These are phyloP conservation scores for Pseudocercospora fijiensis DNA, from an alignment of 2,329 filamentous ascomycete species.

Conservation along the genomic window DNA sequence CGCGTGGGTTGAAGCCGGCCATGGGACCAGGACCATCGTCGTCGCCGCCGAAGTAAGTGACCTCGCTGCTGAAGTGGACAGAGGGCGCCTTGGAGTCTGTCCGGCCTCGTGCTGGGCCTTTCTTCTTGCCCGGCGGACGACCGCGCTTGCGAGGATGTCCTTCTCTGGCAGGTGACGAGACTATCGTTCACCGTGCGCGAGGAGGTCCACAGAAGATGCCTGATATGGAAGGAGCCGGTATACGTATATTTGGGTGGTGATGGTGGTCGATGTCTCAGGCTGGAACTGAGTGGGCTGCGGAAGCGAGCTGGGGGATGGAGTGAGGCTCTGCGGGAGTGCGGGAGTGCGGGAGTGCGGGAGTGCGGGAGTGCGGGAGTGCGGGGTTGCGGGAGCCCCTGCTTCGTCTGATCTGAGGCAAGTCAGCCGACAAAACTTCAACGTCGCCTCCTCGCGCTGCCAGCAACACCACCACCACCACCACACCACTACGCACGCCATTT, in stretches of 20 bases:
- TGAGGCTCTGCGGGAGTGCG: conserved; percentile 12
- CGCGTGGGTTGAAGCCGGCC: conserved; percentile 29
- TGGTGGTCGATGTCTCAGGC: background rate
- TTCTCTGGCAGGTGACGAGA: background rate
- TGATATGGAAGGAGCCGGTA: background rate
- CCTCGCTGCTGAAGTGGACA: background rate
- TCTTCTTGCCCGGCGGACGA: background rate
- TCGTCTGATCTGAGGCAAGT: background rate
- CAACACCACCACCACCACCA: background rate
- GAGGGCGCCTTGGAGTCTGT: background rate
- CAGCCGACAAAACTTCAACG: background rate
- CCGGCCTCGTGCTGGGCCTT: background rate
- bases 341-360: background rate
- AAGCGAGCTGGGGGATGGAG: background rate
- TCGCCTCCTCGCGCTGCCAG: background rate
- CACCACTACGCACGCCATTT: background rate
- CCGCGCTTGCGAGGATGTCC: background rate
- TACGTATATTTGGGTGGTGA: background rate
- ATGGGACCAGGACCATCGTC: conserved; percentile 18
- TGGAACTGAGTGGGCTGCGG: background rate
- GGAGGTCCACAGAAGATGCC: background rate
- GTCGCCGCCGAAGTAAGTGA: background rate
- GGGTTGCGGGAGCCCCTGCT: background rate
- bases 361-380: conserved; percentile 10
- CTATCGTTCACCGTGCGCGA: conserved; percentile 1